These are phyloP conservation scores for Penicillium taxi DNA, from an alignment of 495 filamentous ascomycete genomes.

Conservation along the genomic window DNA sequence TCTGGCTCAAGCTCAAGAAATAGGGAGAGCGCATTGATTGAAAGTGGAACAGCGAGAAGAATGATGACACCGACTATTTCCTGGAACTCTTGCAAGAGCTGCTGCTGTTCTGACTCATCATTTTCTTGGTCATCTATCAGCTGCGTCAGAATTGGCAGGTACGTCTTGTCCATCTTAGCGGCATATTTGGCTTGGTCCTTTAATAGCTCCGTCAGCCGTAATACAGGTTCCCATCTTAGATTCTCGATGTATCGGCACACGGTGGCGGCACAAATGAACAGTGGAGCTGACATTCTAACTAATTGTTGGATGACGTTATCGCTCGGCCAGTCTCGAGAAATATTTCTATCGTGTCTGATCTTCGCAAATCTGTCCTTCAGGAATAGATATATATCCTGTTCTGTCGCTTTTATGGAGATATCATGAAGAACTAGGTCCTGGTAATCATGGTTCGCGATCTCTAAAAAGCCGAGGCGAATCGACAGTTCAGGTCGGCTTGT, in stretches of 20 bases:
- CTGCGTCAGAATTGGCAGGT: slow-evolving; percentile 22
- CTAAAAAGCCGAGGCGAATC: slow-evolving; percentile 27
- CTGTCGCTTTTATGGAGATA: slow-evolving; percentile 13
- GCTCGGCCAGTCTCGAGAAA: slow-evolving; percentile 33
- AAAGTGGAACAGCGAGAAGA: slow-evolving; percentile 20
- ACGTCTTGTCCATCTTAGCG: slow-evolving; percentile 19
- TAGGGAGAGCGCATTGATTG: slow-evolving; percentile 10
- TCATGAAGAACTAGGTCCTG: slow-evolving; percentile 23
- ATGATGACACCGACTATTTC: slow-evolving; percentile 20
- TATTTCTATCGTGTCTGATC: slow-evolving; percentile 10
- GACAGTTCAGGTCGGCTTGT: slow-evolving; percentile 41
- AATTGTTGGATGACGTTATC: slow-evolving; percentile 9
- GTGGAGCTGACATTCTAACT: slow-evolving; percentile 16
- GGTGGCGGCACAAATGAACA: slow-evolving; percentile 28
- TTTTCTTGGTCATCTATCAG: slow-evolving; percentile 10
- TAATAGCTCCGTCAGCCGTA: slow-evolving; percentile 13
- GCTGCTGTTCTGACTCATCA: slow-evolving; percentile 1
- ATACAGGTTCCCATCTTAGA: slow-evolving; percentile 9
- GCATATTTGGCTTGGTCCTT: slow-evolving; percentile 7
- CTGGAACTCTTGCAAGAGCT: too few relatives aligned
- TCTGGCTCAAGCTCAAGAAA: slow-evolving; percentile 8
- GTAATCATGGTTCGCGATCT: slow-evolving; percentile 12
- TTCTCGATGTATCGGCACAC: slow-evolving; percentile 23
- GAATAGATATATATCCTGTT: slow-evolving; percentile 24
- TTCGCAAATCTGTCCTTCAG: slow-evolving; percentile 17